These are phyloP conservation scores for Capronia americana DNA, from an alignment of 2,329 filamentous ascomycete genomes.

Conservation along the genomic window DNA sequence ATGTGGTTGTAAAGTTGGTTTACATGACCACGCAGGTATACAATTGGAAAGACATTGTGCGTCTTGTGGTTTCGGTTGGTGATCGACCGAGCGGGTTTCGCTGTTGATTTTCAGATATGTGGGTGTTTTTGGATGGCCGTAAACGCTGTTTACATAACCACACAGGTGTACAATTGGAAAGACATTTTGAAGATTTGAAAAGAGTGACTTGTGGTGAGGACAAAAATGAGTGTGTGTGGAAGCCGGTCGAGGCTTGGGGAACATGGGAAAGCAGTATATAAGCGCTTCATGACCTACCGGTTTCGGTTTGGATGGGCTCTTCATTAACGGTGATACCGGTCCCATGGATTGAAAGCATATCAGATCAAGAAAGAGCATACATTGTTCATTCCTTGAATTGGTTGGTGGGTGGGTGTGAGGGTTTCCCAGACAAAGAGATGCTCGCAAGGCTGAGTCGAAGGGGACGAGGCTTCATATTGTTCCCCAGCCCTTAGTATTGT, in stretches of 20 bases:
- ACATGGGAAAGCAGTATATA: not conserved
- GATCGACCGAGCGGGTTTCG: not conserved
- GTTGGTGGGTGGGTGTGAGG: not conserved
- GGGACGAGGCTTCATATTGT: constrained; percentile 38
- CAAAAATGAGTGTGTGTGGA: constrained; percentile 16
- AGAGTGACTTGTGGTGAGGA: constrained; percentile 21
- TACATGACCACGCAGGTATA: constrained; percentile 17
- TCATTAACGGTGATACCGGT: not conserved
- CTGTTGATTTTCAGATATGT: not conserved
- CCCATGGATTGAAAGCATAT: constrained; percentile 4
- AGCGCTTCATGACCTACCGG: not conserved
- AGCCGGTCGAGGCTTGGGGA: not conserved
- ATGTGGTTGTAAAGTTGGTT: constrained; percentile 6
- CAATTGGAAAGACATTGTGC: constrained; percentile 4
- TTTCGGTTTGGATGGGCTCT: not conserved
- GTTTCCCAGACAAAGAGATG: constrained; percentile 8
- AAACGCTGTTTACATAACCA: constrained; percentile 8
- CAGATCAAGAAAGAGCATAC: not conserved
- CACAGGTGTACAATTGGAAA: constrained; percentile 13
- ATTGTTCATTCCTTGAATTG: not conserved
- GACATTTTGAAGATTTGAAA: constrained; percentile 14
- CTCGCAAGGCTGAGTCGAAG: constrained; percentile 27
- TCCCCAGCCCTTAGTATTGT: constrained; percentile 36
- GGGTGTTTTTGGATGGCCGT: not conserved
- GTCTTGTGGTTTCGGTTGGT: not conserved